Base-by-base conservation (phyloP, 2,329 filamentous ascomycete species). In the Meredithiella fracta region DNA sequence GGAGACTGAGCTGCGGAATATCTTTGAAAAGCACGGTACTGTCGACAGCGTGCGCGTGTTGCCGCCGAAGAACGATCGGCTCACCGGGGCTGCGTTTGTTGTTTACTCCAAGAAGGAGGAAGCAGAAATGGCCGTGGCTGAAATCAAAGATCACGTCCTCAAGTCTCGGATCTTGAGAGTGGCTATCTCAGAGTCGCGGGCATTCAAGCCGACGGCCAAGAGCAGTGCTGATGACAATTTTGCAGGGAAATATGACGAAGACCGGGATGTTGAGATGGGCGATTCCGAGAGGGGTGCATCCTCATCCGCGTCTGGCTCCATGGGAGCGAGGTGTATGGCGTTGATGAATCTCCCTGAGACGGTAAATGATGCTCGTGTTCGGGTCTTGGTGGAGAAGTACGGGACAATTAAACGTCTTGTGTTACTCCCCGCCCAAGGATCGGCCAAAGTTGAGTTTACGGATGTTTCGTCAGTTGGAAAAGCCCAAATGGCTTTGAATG, bases 301-400 rank as follows among this genome's bases (percentile, higher is more conserved):
- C 20, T 37, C 22, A 55, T 65, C 0, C 67, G 70, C 22, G 60
- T 62, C 23, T 60, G 56, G 23, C 58, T 56, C 44, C 29, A 76
- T 79, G 20, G 68, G 73, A 29, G 78, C 82, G 52, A 82, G 88
- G 54, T 92, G 86, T 0, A 75, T 97, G 52, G 84, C 83, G 8
- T 72, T 98, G 26, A 79, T 96, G 69, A 85, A 90, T 60, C 73
- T 98, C 1, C 88, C 92, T 0, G 92, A 97, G 64, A 97, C 90
- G 0, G 80, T 97, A 63, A 96, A 94, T 61, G 87, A 94, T 63
- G 80, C 85, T 1, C 86, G 90, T 29, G 79, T 98, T 55, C 79
- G 79, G 47, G 75, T 81, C 0, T 71, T 94, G 2, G 80, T 85
- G 7, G 83, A 88, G 62, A 76, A 80, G 1, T 75, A 82, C 47